Evolutionary conservation across 1,139 yeast species (phyloP), one percentile per base, ranked within the genome.

Genomic region (Geotrichum klebahnii): DNA sequence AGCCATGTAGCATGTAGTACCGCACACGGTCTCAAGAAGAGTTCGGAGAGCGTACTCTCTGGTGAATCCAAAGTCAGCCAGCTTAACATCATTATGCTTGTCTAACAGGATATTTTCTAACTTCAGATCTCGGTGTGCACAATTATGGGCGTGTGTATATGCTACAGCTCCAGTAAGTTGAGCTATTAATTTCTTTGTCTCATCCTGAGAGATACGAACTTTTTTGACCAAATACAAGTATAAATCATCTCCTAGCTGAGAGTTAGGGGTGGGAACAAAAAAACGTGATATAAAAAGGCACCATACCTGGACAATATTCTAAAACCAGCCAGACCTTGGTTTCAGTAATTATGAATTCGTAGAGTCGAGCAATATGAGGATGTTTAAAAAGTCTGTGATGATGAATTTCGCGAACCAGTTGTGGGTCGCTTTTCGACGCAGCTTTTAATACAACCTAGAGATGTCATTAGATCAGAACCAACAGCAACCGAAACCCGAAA

Each of bases 1-100:
- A 0, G 98, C 97, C 96, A 90, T 89, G 64, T 92, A 92, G 4
- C 89, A 95, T 0, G 90, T 81, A 0, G 98, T 92, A 1, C 98
- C 98, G 67, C 98, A 92, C 1, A 89, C 76, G 0, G 97, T 92
- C 44, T 85, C 85, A 40, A 92, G 68, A 48, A 82, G 69, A n/a
- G 68, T 77, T 55, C 71, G 74, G 48, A 70, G 74, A 57, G 62
- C 83, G 72, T 73, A 81, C 61, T 89, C 97, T 56, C 97, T 73
- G 1, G 96, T 89, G 65, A 92, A 90, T 0, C 98, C 98, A 68
- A 92, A 90, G 69, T 92, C 98, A 3, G 95, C 82, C 51, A 90
- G 68, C 66, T 88, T 88, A 28, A 88, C 82, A 57, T 79, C 79
- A 50, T 77, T 74, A 53, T 78, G 74, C 60, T 81, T 84, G 56